phyloP scores from a whole-genome alignment of 257 asterid species.

The Vinca minor region DNA sequence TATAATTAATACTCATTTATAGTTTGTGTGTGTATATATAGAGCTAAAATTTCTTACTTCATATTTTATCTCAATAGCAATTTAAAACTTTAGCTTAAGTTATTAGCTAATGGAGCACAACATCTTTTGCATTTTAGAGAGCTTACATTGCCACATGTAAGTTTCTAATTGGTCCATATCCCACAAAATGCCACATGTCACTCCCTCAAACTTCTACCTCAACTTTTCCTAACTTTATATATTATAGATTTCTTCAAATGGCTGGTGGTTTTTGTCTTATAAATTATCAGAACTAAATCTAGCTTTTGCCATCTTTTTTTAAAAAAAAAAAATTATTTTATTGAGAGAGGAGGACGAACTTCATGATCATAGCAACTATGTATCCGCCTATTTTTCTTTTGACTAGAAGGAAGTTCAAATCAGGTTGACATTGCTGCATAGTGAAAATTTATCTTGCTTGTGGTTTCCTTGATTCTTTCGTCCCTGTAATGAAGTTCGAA shows the following conservation, averaged over 20 bases:
- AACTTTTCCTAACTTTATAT: not conserved
- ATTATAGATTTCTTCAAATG: not conserved
- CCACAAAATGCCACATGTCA: too few species aligned
- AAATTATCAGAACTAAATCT: not conserved
- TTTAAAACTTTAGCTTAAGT: too few species aligned
- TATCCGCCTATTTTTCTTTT: not conserved
- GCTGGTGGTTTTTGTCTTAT: not conserved
- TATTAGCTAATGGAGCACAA: too few species aligned
- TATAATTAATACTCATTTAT: too few species aligned
- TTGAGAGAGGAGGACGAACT: not conserved
- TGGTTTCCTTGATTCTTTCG: conserved; percentile 32
- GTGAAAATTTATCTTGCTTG: not conserved
- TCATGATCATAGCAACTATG: not conserved
- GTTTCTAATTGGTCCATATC: too few species aligned
- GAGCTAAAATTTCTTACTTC: too few species aligned
- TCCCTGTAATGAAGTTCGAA: conserved; percentile 85
- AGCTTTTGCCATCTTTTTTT: not conserved
- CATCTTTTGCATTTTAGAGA: too few species aligned
- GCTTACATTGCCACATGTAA: too few species aligned
- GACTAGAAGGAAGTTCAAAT: not conserved
- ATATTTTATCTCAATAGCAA: too few species aligned
- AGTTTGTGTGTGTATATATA: too few species aligned
- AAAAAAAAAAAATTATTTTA: too few species aligned
- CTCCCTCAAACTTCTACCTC: too few species aligned
- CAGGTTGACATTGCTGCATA: not conserved